These are phyloP conservation scores for Solanum chmielewskii DNA, from an alignment of 257 asterid species.

Conservation along the genomic window DNA sequence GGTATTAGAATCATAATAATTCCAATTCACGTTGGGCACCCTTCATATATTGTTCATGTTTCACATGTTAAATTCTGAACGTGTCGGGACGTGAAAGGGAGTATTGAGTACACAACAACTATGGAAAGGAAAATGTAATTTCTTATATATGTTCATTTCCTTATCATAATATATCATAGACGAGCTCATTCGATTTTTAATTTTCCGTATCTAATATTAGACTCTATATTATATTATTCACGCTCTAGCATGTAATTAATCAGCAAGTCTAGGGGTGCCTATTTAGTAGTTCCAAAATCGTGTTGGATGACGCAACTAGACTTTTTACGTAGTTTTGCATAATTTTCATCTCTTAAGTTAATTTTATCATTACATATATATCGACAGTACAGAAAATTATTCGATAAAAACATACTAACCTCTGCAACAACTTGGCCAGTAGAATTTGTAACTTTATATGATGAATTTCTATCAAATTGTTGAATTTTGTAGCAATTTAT, in stretches of 20 bases:
- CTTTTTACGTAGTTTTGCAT: neutral
- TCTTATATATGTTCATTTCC: neutral
- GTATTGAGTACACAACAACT: neutral
- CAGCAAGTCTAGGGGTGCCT: neutral
- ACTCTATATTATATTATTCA: neutral
- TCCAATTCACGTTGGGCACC: neutral
- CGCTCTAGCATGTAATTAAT: neutral
- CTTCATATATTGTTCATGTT: neutral
- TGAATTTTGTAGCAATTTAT: constrained; percentile 23
- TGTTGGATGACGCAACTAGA: neutral
- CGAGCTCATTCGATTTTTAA: neutral
- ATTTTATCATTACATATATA: no score
- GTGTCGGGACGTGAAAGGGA: neutral
- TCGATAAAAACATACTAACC: constrained; percentile 23
- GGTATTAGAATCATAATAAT: neutral
- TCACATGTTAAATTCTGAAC: neutral
- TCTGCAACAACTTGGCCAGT: constrained; percentile 51
- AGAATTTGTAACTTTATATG: constrained; percentile 39
- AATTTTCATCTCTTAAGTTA: neutral
- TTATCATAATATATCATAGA: neutral
- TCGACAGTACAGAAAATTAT: neutral
- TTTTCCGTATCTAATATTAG: neutral
- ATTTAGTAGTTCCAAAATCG: neutral
- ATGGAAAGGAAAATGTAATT: neutral
- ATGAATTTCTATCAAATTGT: constrained; percentile 34